Percentiles rank a stretch among this genome's conserved stretches.
Evolutionary conservation across 768 basidiomycete genomes (phyloP).

Genomic region (Cystobasidium tubakii): DNA sequence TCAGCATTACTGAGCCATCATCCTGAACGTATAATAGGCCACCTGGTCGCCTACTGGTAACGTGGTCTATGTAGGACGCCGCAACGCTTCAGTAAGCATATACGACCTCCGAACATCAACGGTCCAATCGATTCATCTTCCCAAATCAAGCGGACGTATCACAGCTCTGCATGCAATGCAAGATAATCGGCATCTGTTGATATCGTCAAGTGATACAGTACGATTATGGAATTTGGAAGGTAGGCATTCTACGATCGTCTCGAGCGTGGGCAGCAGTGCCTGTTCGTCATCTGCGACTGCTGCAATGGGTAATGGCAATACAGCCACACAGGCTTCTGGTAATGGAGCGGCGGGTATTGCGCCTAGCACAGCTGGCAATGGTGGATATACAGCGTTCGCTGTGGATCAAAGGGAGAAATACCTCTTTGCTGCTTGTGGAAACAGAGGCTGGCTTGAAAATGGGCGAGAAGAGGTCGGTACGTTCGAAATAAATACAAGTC

Average conservation of each 20-base stretch:
- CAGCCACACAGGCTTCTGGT: not conserved
- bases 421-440: constrained; percentile 15
- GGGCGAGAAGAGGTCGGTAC: constrained; percentile 26
- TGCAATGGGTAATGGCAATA: not conserved
- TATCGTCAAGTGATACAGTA: constrained; percentile 19
- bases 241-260: not conserved
- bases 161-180: constrained; percentile 87
- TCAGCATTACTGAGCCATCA: too few relatives aligned
- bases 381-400: not conserved
- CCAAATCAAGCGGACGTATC: constrained; percentile 72
- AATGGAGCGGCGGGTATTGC: not conserved
- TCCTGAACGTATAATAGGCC: too few relatives aligned
- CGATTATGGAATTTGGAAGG: constrained; percentile 15
- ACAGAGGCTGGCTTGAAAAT: constrained; percentile 22
- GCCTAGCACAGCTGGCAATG: not conserved
- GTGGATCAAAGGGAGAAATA: constrained; percentile 19
- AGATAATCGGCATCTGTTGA: constrained; percentile 72
- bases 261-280: not conserved
- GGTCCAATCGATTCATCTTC: constrained; percentile 35
- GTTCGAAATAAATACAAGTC: not conserved
- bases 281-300: not conserved
- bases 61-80: constrained; percentile 81
- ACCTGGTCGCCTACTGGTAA: constrained; percentile 86
- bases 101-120: constrained; percentile 69
- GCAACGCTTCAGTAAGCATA: constrained; percentile 83